phyloP scores from a whole-genome alignment of 805 yeast species.

The Wickerhamiella musiphila region DNA sequence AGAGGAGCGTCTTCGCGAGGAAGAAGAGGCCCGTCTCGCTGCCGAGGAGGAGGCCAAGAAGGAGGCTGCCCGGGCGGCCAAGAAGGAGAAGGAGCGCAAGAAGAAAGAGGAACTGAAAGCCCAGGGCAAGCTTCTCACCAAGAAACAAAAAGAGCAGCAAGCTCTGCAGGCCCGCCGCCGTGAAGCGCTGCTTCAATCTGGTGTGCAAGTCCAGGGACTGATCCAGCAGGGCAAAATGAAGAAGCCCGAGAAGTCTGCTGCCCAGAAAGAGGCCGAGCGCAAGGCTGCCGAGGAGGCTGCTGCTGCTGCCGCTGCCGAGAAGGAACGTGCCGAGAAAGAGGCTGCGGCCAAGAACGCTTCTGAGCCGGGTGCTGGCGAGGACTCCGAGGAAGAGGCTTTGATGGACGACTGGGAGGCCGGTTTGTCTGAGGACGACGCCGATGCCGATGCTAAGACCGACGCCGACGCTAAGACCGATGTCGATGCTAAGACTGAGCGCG shows the following conservation, averaged over 20 bases:
- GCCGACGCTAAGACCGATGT: constrained; percentile 11
- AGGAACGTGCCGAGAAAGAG: constrained; percentile 7
- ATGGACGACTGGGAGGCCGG: constrained; percentile 78
- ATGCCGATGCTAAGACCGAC: constrained; percentile 6
- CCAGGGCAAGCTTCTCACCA: constrained; percentile 86
- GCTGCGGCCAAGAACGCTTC: constrained; percentile 14
- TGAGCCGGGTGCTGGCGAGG: constrained; percentile 18
- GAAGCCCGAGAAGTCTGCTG: constrained; percentile 17
- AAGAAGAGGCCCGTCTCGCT: constrained; percentile 30
- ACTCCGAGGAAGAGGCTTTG: constrained; percentile 36
- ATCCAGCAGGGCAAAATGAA: constrained; percentile 24
- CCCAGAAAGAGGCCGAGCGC: constrained; percentile 2
- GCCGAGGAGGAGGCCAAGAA: constrained; percentile 47
- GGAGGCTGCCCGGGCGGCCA: constrained; percentile 37
- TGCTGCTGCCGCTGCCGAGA: not conserved
- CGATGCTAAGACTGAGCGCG: constrained; percentile 17
- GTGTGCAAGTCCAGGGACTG: constrained; percentile 62
- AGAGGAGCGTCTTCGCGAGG: constrained; percentile 35
- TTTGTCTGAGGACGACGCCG: constrained; percentile 27
- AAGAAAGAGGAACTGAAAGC: constrained; percentile 86
- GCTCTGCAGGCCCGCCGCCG: constrained; percentile 75
- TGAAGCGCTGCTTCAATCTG: constrained; percentile 60
- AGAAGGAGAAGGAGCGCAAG: constrained; percentile 73
- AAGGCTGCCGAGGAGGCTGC: constrained; percentile 1
- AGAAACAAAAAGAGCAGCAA: constrained; percentile 89